Percentiles rank a stretch among this genome's conserved stretches.
Evolutionary conservation across 352 stramenopile genomes (phyloP).

Genomic region (Sclerospora graminicola): DNA sequence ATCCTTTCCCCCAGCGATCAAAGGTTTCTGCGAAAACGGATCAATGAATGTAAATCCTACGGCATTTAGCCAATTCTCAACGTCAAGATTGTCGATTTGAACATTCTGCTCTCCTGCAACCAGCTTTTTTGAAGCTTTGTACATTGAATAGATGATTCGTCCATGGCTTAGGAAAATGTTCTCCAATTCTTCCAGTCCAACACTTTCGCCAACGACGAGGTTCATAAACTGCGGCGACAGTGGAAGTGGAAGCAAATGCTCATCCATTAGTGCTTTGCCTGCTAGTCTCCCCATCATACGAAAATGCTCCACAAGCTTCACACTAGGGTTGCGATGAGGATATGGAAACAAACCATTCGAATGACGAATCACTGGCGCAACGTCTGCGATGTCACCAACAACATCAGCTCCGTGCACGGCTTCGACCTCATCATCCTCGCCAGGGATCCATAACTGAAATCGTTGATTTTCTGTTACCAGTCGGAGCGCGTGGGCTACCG

Average conservation of each 20-base stretch:
- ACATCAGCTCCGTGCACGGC: conserved; percentile 3
- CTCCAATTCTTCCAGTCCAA: conserved; percentile 37
- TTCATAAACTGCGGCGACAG: conserved; percentile 70
- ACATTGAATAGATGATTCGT: conserved; percentile 50
- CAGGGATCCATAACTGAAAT: conserved; percentile 47
- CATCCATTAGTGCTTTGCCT: conserved; percentile 79
- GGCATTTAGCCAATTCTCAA: conserved; percentile 49
- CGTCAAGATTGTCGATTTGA: conserved; percentile 43
- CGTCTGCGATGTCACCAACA: conserved; percentile 10
- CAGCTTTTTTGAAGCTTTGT: conserved; percentile 28
- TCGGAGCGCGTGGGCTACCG: conserved; percentile 57
- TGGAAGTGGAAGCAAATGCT: conserved; percentile 59
- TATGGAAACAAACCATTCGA: conserved; percentile 73
- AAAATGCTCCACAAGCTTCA: conserved; percentile 55
- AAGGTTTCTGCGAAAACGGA: conserved; percentile 56
- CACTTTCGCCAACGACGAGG: conserved; percentile 53
- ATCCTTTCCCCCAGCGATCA: conserved; percentile 32
- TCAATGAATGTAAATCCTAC: conserved; percentile 71
- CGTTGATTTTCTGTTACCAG: conserved; percentile 33
- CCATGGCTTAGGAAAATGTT: conserved; percentile 58
- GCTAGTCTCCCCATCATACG: conserved; percentile 72
- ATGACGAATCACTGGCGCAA: conserved; percentile 53
- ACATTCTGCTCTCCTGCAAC: conserved; percentile 18
- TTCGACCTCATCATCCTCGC: conserved; percentile 30
- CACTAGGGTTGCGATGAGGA: conserved; percentile 22